Percentiles rank a stretch among this genome's conserved stretches.
These are phyloP conservation scores for Acephala macrosclerotiorum DNA, from an alignment of 2,329 filamentous ascomycete genomes.

Conservation along the genomic window DNA sequence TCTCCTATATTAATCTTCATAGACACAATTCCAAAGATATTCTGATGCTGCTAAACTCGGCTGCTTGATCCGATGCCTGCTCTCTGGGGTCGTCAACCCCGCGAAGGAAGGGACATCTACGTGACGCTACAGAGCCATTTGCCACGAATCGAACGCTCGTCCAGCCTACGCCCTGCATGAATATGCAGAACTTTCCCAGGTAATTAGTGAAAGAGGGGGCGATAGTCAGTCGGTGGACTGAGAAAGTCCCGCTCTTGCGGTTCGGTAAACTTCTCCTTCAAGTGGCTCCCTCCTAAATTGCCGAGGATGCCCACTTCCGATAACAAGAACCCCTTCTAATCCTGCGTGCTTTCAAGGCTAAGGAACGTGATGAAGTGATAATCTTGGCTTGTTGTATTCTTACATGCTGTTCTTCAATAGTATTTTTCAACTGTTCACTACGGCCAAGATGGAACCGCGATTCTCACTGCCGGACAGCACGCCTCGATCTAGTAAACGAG, in stretches of 20 bases:
- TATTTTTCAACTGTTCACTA: neutral
- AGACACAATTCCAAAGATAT: no score
- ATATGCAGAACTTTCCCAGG: neutral
- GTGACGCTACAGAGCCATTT: no score
- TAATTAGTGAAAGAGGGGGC: neutral
- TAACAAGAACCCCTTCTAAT: neutral
- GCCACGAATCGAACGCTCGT: neutral
- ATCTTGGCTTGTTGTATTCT: neutral
- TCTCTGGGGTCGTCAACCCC: no score
- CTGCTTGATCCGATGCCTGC: no score
- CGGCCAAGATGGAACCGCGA: slow-evolving; percentile 21
- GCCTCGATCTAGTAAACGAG: slow-evolving; percentile 29
- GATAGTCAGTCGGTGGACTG: neutral
- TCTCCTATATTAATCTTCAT: no score
- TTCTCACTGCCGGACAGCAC: slow-evolving; percentile 25
- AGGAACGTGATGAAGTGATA: neutral
- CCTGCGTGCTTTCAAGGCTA: no score
- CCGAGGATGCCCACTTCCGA: slow-evolving; percentile 9
- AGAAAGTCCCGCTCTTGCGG: neutral
- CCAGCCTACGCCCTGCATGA: neutral
- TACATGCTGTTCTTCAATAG: no score
- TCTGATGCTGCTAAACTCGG: no score
- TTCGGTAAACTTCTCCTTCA: neutral
- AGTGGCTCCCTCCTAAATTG: slow-evolving; percentile 8
- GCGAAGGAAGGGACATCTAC: no score